A percentile compares a stretch with the other conserved stretches of the same genome.
phyloP scores from a whole-genome alignment of 345 rosid species.

The Cardamine occulta region DNA sequence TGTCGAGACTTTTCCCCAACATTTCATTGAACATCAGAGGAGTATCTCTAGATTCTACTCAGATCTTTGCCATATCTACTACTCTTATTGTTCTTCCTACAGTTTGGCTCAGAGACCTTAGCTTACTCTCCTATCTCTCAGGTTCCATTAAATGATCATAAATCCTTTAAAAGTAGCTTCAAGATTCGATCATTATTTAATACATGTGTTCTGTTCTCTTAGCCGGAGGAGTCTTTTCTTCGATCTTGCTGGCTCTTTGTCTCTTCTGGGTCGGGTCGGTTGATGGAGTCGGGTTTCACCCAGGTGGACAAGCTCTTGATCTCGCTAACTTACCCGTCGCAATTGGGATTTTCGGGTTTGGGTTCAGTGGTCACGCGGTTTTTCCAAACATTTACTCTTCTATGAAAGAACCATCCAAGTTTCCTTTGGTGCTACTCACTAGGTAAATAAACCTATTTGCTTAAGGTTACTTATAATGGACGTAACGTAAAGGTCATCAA shows the following conservation, averaged over 20 bases:
- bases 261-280: slow-evolving; percentile 73
- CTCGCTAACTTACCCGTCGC: slow-evolving; percentile 67
- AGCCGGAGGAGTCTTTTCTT: slow-evolving; percentile 84
- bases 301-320: slow-evolving; percentile 55
- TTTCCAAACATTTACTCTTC: slow-evolving; percentile 80
- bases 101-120: slow-evolving; percentile 81
- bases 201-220: background rate
- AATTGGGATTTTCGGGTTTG: slow-evolving; percentile 72
- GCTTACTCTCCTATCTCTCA: slow-evolving; percentile 78
- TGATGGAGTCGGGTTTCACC: slow-evolving; percentile 68
- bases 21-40: slow-evolving; percentile 48
- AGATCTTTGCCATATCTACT: slow-evolving; percentile 52
- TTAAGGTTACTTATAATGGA: slow-evolving; percentile 17
- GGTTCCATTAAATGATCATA: slow-evolving; percentile 43
- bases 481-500: slow-evolving; percentile 27
- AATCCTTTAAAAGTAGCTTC: background rate
- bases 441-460: slow-evolving; percentile 14
- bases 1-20: slow-evolving; percentile 65
- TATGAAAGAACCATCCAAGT: slow-evolving; percentile 70
- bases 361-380: slow-evolving; percentile 74
- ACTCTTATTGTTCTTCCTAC: slow-evolving; percentile 78
- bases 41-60: slow-evolving; percentile 52
- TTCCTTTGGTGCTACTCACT: slow-evolving; percentile 53
- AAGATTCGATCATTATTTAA: background rate
- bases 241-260: slow-evolving; percentile 63